These are phyloP conservation scores for Candida chauliodis DNA, from an alignment of 805 yeast species.

Conservation along the genomic window DNA sequence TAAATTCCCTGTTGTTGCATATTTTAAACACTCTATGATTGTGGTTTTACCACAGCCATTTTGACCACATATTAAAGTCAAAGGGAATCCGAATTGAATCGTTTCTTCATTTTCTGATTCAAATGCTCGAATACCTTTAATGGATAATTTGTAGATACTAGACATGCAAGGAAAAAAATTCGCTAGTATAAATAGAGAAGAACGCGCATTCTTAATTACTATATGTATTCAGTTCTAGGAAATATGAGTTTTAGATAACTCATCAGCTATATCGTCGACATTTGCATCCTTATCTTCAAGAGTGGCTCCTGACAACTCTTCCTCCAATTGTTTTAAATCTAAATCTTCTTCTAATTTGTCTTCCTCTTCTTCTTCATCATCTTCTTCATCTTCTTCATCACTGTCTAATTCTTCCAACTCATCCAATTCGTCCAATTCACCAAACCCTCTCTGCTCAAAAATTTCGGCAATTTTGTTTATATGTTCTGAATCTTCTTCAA, in stretches of 20 bases:
- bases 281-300: conserved; percentile 41
- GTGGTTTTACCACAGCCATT: conserved; percentile 98
- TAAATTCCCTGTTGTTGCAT: conserved; percentile 91
- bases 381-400: conserved; percentile 64
- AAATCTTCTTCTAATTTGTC: conserved; percentile 54
- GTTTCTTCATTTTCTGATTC: conserved; percentile 82
- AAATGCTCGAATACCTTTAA: conserved; percentile 89
- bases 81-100: conserved; percentile 83
- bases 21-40: conserved; percentile 87
- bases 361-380: conserved; percentile 46
- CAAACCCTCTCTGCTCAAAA: conserved; percentile 70
- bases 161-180: conserved; percentile 25
- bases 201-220: no score
- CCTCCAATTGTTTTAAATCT: conserved; percentile 46
- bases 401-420: conserved; percentile 84
- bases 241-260: conserved; percentile 55
- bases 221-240: no score
- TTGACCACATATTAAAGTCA: conserved; percentile 91
- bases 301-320: conserved; percentile 47
- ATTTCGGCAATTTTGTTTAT: conserved; percentile 57
- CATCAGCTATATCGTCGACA: conserved; percentile 57
- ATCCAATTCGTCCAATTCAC: conserved; percentile 88
- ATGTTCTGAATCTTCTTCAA: conserved; percentile 80
- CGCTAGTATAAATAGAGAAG: no score
- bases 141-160: conserved; percentile 40